Evolutionary conservation across 164 flowering plant genomes (phyloP).

Genomic region (Nymphaea thermarum): DNA sequence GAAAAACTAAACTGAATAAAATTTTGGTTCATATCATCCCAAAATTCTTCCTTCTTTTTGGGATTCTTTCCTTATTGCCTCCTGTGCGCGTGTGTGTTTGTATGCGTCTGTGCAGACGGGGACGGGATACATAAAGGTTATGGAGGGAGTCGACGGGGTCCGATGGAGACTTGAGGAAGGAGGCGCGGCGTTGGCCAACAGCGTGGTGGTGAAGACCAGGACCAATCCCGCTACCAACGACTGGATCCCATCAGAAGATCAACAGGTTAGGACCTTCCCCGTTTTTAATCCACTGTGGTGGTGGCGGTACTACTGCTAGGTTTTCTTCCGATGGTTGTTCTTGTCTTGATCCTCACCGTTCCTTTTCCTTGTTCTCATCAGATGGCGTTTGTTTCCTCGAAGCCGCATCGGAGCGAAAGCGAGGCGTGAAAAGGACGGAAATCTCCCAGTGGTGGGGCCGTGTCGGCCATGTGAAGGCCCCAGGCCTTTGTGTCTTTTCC

Average conservation of each 20-base stretch:
- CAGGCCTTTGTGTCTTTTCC: neutral
- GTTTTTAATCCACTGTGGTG: neutral
- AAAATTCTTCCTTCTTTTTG: neutral
- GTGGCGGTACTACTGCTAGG: neutral
- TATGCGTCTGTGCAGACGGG: neutral
- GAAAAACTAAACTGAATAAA: neutral
- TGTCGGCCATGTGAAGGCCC: neutral
- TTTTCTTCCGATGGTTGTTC: neutral
- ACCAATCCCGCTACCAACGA: slow-evolving; percentile 2
- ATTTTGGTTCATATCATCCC: neutral
- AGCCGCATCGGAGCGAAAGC: neutral
- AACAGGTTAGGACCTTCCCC: neutral
- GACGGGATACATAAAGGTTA: neutral
- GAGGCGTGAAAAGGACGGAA: neutral
- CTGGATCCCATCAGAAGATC: neutral
- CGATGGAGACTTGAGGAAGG: neutral
- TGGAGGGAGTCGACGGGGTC: neutral
- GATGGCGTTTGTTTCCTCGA: neutral
- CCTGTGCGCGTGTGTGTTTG: neutral
- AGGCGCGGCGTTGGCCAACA: neutral
- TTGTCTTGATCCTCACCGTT: neutral
- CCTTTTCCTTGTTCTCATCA: neutral
- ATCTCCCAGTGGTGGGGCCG: neutral
- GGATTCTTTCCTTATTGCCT: neutral
- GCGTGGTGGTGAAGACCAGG: slow-evolving; percentile 1